A percentile compares a stretch with the other conserved stretches of the same genome.
These are phyloP conservation scores for Ceratocystis cubensis DNA, from an alignment of 2,329 filamentous ascomycete species.

Conservation along the genomic window DNA sequence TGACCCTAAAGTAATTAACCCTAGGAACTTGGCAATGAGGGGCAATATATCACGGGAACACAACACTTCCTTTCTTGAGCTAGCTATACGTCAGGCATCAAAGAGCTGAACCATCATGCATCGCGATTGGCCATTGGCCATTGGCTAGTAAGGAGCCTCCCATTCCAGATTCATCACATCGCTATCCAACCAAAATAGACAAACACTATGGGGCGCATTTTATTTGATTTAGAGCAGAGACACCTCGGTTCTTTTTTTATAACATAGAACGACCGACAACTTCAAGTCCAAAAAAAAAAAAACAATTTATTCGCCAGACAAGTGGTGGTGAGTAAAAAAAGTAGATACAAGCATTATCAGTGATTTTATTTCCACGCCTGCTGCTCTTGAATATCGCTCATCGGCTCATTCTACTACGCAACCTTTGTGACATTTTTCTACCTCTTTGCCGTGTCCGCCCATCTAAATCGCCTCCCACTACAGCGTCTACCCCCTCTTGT, in stretches of 20 bases:
- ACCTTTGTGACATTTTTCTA: not conserved
- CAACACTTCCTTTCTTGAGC: not conserved
- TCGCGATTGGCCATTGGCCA: not conserved
- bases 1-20: not conserved
- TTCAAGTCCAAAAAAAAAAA: too few species aligned
- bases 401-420: not conserved
- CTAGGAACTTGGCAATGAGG: not conserved
- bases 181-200: not conserved
- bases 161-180: constrained; percentile 4
- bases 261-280: not conserved
- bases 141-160: not conserved
- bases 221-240: not conserved
- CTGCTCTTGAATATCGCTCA: not conserved
- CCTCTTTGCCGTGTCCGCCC: not conserved
- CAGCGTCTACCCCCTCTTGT: not conserved
- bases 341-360: not conserved
- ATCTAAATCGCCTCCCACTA: not conserved
- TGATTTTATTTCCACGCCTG: not conserved
- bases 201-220: not conserved
- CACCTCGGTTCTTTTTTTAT: not conserved
- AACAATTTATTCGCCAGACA: too few species aligned
- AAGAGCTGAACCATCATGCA: not conserved
- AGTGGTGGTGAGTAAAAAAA: not conserved
- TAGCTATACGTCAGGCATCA: not conserved
- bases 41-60: constrained; percentile 1